Evolutionary conservation across 2,329 filamentous ascomycete genomes (phyloP), one percentile per base, ranked within the genome.

Genomic region (Harringtonia lauricola): DNA sequence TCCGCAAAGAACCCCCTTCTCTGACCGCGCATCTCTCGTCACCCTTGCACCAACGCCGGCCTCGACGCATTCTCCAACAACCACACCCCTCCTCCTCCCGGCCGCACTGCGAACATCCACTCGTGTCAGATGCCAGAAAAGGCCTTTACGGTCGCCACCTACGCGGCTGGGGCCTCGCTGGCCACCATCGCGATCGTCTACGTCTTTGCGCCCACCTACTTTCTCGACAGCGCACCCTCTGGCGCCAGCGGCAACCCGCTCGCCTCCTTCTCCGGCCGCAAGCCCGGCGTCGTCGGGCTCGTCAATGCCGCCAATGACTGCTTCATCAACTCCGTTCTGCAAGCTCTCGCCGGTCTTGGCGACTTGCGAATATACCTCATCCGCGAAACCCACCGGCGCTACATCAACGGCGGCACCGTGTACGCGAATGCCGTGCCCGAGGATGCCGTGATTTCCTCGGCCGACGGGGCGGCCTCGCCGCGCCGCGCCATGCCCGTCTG

Each of bases 191-290:
- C 92, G 28, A 77, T 96, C 46, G 86, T 96, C 60, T 98, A 96
- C 64, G 90, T 96, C 54, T 96, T 98, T 64, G 88, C 83, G 9
- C 92, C 92, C n/a, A 96, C 89, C 42, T 96, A 90, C 64, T 86
- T 94, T 55, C 82, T 96, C 61, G 90, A 98, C 64, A 80, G 82
- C 58, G 84, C 92, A 45, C 74, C 81, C 48, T 76, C 74, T 36
- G 66, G 65, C 10, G 57, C 54, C 28, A 51, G 52, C 46, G 48
- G 52, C 46, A 49, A 49, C n/a, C 42, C 51, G 13, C 49, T 51
- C 13, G 44, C 49, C 33, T 48, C 55, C 15, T 51, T 61, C 17
- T 54, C 54, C 9, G 47, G 46, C 35, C 80, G 85, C 54, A 92
- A 88, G 64, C 90, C 86, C 58, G 85, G 86, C 47, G 86, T 94